Conservation (phyloP, 2,329 filamentous ascomycete genomes). For the Aureobasidium sp. region DNA sequence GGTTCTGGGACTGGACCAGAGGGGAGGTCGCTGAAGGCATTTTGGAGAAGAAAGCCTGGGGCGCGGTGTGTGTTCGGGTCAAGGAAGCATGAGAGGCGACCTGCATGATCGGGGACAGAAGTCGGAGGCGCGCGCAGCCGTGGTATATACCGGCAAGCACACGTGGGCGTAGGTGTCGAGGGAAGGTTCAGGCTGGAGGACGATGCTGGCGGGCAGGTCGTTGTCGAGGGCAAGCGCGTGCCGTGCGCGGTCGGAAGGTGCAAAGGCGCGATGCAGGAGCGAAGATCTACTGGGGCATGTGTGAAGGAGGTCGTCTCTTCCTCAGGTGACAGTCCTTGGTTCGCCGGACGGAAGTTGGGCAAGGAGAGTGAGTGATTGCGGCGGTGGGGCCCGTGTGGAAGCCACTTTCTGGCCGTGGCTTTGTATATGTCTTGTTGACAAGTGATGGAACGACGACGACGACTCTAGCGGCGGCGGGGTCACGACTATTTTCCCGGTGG, state of each 20-base stretch:
- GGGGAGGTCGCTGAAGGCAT: constrained; percentile 26
- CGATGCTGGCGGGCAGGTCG: neutral
- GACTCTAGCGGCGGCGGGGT: neutral
- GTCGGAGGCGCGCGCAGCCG: neutral
- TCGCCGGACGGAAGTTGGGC: neutral
- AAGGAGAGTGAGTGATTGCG: neutral
- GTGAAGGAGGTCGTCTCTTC: neutral
- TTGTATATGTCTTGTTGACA: neutral
- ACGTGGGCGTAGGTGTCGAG: neutral
- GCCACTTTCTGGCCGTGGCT: constrained; percentile 8
- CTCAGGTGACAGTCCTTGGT: neutral
- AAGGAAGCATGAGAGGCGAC: constrained; percentile 24
- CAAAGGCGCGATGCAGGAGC: neutral
- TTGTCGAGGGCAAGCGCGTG: constrained; percentile 1
- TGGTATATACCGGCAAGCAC: constrained; percentile 1
- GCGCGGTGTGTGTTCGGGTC: constrained; percentile 23
- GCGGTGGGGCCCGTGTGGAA: constrained; percentile 5
- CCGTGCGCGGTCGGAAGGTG: neutral
- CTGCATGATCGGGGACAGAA: constrained; percentile 18
- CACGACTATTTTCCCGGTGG: neutral
- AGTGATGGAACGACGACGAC: constrained; percentile 1
- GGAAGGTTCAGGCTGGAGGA: neutral
- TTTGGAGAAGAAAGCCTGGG: constrained; percentile 21
- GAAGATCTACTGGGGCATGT: constrained; percentile 1
- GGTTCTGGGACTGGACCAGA: constrained; percentile 36